A percentile compares a stretch with the other conserved stretches of the same genome.
Conservation (phyloP, 2,329 filamentous ascomycete species). For the Hypocreales sp. region DNA sequence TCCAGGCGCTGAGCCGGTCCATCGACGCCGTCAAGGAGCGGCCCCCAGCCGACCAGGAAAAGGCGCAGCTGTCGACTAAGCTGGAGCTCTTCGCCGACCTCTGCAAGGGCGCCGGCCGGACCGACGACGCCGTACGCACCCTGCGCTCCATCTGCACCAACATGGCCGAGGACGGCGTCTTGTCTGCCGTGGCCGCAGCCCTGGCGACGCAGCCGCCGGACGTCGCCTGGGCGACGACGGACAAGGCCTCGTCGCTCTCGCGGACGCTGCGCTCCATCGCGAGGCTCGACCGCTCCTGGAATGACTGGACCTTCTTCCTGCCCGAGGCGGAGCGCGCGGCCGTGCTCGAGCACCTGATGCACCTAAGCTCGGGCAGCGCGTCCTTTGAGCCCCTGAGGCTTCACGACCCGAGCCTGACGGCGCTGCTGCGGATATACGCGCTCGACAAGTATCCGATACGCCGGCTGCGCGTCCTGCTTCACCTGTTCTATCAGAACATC, state of each 20-base stretch:
- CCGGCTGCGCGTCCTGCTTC: slow-evolving; percentile 33
- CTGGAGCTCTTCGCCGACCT: slow-evolving; percentile 51
- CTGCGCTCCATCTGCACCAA: slow-evolving; percentile 45
- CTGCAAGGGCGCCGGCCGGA: slow-evolving; percentile 34
- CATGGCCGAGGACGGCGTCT: slow-evolving; percentile 40
- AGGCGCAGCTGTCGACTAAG: slow-evolving; percentile 45
- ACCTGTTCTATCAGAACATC: slow-evolving; percentile 31
- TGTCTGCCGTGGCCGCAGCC: slow-evolving; percentile 34
- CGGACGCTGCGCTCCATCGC: slow-evolving; percentile 44
- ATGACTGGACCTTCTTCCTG: slow-evolving; percentile 40
- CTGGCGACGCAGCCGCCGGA: slow-evolving; percentile 33
- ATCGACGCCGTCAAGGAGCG: slow-evolving; percentile 45
- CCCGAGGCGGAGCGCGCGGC: slow-evolving; percentile 36
- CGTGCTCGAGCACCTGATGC: slow-evolving; percentile 44
- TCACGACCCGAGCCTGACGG: slow-evolving; percentile 28
- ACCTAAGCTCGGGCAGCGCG: slow-evolving; percentile 25
- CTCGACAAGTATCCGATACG: slow-evolving; percentile 34
- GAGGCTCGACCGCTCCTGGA: slow-evolving; percentile 39
- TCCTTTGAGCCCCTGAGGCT: slow-evolving; percentile 21
- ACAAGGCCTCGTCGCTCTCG: slow-evolving; percentile 36
- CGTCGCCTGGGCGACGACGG: slow-evolving; percentile 35
- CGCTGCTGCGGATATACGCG: slow-evolving; percentile 33
- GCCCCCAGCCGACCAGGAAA: slow-evolving; percentile 36
- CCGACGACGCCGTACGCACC: slow-evolving; percentile 40
- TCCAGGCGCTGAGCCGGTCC: slow-evolving; percentile 46